phyloP scores from a whole-genome alignment of 2,329 filamentous ascomycete species.

The Escovopsis sp. region DNA sequence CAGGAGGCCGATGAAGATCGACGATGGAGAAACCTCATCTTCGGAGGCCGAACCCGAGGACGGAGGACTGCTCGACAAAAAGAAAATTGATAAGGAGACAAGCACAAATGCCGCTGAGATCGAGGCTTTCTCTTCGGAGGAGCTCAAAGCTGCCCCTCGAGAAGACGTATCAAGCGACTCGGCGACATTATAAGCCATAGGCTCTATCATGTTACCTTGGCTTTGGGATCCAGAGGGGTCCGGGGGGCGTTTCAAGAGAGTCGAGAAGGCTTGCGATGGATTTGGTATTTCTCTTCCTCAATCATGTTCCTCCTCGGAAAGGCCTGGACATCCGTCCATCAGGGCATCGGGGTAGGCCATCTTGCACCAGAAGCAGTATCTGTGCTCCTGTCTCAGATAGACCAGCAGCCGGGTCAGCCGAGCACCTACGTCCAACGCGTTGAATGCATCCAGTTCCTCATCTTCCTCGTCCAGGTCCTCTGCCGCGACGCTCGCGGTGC shows the following conservation, averaged over 20 bases:
- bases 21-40: too few relatives aligned
- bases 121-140: too few relatives aligned
- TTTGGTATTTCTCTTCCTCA: conserved; percentile 7
- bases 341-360: conserved; percentile 54
- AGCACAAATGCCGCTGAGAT: too few relatives aligned
- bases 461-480: conserved; percentile 67
- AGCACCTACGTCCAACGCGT: conserved; percentile 50
- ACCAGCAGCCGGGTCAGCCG: conserved; percentile 49
- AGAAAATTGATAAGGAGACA: too few relatives aligned
- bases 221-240: too few relatives aligned
- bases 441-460: conserved; percentile 64
- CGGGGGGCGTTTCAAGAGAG: too few relatives aligned
- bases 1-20: background rate
- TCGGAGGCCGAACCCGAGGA: background rate
- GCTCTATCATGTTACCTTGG: too few relatives aligned
- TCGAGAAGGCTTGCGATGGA: background rate
- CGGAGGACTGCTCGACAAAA: background rate
- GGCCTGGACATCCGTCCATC: conserved; percentile 81
- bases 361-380: conserved; percentile 97
- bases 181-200: too few relatives aligned
- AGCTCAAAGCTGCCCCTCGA: background rate
- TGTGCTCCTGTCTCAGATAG: conserved; percentile 53
- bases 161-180: too few relatives aligned
- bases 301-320: conserved; percentile 70
- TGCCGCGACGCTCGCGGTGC: conserved; percentile 40